Evolutionary conservation across 768 basidiomycete genomes (phyloP).

Genomic region (Chalciporus sphaerocephalus): DNA sequence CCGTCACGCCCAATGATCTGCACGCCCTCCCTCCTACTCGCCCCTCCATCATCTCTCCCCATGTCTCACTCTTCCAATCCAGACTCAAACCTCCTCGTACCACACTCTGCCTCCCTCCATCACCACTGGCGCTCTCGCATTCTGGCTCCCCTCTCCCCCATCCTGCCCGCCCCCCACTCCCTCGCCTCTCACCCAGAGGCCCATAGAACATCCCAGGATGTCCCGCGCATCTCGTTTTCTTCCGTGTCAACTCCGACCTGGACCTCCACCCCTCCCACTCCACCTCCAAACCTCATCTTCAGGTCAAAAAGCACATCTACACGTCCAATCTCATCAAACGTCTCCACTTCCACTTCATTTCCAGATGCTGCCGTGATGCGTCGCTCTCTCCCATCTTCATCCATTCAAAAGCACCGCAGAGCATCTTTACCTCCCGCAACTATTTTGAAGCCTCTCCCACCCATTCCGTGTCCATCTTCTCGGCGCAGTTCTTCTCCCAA

Average conservation of each 20-base stretch:
- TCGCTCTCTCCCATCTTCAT: conserved; percentile 7
- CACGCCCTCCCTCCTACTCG: neutral
- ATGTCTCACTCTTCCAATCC: neutral
- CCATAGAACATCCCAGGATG: conserved; percentile 7
- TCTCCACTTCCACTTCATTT: conserved; percentile 37
- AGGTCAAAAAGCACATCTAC: conserved; percentile 32
- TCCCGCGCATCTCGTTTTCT: conserved; percentile 2
- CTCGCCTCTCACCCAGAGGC: conserved; percentile 5
- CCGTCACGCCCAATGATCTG: neutral
- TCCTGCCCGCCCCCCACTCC: conserved; percentile 55
- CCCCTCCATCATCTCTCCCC: too few relatives aligned
- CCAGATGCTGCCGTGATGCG: conserved; percentile 25
- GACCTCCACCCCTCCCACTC: conserved; percentile 58
- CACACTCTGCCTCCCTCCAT: neutral
- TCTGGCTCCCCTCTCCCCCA: conserved; percentile 52
- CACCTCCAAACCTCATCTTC: conserved; percentile 42
- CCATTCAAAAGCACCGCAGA: conserved; percentile 29
- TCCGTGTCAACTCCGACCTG: conserved; percentile 42
- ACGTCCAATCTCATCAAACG: conserved; percentile 43
- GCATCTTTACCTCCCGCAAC: conserved; percentile 41
- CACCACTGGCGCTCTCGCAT: conserved; percentile 8
- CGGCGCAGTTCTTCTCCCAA: neutral
- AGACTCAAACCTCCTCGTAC: neutral
- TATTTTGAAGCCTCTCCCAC: conserved; percentile 9
- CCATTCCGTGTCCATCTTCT: conserved; percentile 1